Evolutionary conservation across 192 early-diverging fungal genomes (phyloP).

Genomic region (Linnemannia schmuckeri): DNA sequence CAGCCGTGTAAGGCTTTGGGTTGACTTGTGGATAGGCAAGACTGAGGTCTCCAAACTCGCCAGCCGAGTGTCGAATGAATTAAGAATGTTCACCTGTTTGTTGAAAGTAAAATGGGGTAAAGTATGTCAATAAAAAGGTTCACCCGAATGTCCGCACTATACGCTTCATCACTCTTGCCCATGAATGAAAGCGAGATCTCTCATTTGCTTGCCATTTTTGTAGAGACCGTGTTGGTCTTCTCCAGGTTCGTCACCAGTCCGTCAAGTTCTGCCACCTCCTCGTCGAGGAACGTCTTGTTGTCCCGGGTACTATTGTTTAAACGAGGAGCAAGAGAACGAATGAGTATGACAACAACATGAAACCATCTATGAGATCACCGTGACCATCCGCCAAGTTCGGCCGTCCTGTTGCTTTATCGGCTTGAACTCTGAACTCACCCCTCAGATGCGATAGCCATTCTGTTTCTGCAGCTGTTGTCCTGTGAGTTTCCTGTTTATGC

Average conservation of each 20-base stretch:
- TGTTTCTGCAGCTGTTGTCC: not conserved
- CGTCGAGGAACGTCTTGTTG: constrained; percentile 57
- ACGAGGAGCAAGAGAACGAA: not conserved
- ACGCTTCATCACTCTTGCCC: not conserved
- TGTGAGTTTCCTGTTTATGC: not conserved
- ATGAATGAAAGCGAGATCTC: constrained; percentile 1
- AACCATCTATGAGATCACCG: not conserved
- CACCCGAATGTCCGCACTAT: not conserved
- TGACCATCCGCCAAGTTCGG: not conserved
- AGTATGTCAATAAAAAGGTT: not conserved
- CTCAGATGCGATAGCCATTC: not conserved
- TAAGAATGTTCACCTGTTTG: constrained; percentile 74
- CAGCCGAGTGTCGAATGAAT: constrained; percentile 82
- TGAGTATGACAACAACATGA: not conserved
- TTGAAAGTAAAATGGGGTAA: not conserved
- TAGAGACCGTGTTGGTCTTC: constrained; percentile 55
- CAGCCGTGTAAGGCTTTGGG: constrained; percentile 77
- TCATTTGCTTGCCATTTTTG: constrained; percentile 50
- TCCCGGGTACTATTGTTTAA: constrained; percentile 18
- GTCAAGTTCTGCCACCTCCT: constrained; percentile 56
- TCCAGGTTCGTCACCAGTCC: constrained; percentile 49
- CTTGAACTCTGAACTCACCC: not conserved
- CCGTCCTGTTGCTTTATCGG: not conserved
- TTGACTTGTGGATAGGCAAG: constrained; percentile 83
- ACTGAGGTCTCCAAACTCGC: constrained; percentile 81